Conservation (phyloP, 257 asterid genomes). For the Thymus quinquecostatus region DNA sequence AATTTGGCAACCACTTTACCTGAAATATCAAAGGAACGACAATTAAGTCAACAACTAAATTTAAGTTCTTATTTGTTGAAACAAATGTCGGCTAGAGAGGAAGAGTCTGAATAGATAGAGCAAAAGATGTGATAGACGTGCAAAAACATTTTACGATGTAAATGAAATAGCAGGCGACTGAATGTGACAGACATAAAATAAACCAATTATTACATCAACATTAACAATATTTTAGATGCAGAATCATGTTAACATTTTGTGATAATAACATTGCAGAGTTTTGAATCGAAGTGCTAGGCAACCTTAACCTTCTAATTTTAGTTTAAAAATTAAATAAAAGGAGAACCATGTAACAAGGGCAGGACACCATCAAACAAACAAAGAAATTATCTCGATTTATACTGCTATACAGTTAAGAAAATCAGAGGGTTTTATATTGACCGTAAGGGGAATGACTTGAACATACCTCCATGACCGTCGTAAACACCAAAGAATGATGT, state of each 20-base stretch:
- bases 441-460: conserved; percentile 21
- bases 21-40: conserved; percentile 39
- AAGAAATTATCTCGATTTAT: neutral
- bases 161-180: neutral
- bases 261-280: no score
- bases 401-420: neutral
- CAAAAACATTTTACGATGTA: neutral
- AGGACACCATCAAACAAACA: neutral
- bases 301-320: neutral
- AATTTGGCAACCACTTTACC: conserved; percentile 98
- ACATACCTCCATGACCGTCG: conserved; percentile 97
- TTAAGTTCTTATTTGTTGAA: conserved; percentile 1
- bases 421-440: neutral
- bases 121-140: neutral
- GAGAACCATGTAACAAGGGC: neutral
- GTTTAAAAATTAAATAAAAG: no score
- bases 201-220: neutral
- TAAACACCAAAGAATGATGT: conserved; percentile 96
- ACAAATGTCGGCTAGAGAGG: neutral
- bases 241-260: neutral
- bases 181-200: neutral
- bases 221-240: neutral
- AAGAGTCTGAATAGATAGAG: neutral
- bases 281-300: no score
- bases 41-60: conserved; percentile 25